phyloP scores from a whole-genome alignment of 371 early-diverging fungal species.

The Mucor indicus region DNA sequence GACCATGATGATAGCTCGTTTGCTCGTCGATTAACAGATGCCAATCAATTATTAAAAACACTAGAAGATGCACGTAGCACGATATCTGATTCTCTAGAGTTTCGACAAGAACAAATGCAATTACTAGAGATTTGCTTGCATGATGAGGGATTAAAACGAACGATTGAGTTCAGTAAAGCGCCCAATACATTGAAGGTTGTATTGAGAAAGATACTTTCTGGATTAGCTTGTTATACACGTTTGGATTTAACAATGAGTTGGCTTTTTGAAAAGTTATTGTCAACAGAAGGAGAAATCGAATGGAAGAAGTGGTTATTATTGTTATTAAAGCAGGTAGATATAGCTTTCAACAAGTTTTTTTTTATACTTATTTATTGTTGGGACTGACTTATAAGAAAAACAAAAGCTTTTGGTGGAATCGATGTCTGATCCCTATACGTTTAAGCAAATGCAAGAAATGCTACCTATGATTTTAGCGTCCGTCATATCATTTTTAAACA shows the following conservation, averaged over 20 bases:
- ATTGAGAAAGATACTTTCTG: conserved; percentile 20
- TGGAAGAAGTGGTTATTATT: conserved; percentile 26
- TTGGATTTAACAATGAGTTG: conserved; percentile 32
- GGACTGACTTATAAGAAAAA: neutral
- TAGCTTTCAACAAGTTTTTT: neutral
- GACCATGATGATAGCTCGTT: conserved; percentile 32
- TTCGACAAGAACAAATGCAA: conserved; percentile 35
- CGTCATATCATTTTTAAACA: conserved; percentile 35
- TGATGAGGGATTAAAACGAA: conserved; percentile 21
- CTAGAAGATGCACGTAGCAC: conserved; percentile 28
- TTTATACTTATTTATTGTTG: neutral
- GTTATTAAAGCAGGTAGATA: conserved; percentile 15
- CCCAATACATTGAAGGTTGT: conserved; percentile 13
- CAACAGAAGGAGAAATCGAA: conserved; percentile 14
- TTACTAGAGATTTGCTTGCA: conserved; percentile 35
- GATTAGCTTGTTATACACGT: conserved; percentile 31
- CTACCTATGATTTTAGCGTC: conserved; percentile 22
- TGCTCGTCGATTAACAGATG: conserved; percentile 18
- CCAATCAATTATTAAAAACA: conserved; percentile 22
- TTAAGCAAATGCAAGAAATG: conserved; percentile 22
- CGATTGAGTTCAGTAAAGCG: conserved; percentile 28
- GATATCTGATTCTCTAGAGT: conserved; percentile 19
- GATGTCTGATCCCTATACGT: conserved; percentile 13
- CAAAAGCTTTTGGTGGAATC: conserved; percentile 13
- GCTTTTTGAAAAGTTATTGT: conserved; percentile 20